Evolutionary conservation across 192 early-diverging fungal genomes (phyloP).

Genomic region (Linderina pennispora): DNA sequence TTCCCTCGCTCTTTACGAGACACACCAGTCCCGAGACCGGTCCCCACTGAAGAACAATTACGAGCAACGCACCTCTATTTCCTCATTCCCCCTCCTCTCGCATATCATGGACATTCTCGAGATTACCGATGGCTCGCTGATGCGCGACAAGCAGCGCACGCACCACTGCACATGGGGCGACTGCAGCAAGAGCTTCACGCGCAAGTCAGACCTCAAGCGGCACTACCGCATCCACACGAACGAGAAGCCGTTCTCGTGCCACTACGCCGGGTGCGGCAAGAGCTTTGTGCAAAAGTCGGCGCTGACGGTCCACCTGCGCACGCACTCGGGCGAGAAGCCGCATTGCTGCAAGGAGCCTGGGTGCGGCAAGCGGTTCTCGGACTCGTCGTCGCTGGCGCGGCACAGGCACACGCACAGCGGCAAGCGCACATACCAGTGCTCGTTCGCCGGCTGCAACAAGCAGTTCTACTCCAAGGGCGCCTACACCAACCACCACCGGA

Average conservation of each 20-base stretch:
- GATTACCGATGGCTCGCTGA: slow-evolving; percentile 23
- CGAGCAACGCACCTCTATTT: no score
- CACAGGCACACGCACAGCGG: slow-evolving; percentile 75
- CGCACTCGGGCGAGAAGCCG: slow-evolving; percentile 72
- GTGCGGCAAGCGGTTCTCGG: slow-evolving; percentile 73
- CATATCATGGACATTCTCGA: slow-evolving; percentile 33
- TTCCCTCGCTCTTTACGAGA: no score
- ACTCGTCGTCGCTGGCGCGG: slow-evolving; percentile 70
- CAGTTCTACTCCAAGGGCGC: slow-evolving; percentile 39
- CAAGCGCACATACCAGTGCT: slow-evolving; percentile 67
- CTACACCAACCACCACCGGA: slow-evolving; percentile 32
- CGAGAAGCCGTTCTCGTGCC: slow-evolving; percentile 68
- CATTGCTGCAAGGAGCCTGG: slow-evolving; percentile 60
- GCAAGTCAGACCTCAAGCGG: slow-evolving; percentile 67
- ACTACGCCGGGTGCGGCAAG: slow-evolving; percentile 62
- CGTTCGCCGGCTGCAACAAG: slow-evolving; percentile 43
- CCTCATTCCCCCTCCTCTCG: neutral
- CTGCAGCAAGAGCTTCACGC: slow-evolving; percentile 62
- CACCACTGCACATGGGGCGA: slow-evolving; percentile 51
- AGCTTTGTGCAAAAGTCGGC: slow-evolving; percentile 83
- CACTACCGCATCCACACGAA: slow-evolving; percentile 77
- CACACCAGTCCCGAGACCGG: no score
- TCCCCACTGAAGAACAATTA: no score
- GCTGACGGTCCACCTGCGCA: slow-evolving; percentile 72
- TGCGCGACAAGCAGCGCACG: slow-evolving; percentile 35